Conservation (phyloP, 208 protist genomes). For the Acanthamoeba divionensis region DNA sequence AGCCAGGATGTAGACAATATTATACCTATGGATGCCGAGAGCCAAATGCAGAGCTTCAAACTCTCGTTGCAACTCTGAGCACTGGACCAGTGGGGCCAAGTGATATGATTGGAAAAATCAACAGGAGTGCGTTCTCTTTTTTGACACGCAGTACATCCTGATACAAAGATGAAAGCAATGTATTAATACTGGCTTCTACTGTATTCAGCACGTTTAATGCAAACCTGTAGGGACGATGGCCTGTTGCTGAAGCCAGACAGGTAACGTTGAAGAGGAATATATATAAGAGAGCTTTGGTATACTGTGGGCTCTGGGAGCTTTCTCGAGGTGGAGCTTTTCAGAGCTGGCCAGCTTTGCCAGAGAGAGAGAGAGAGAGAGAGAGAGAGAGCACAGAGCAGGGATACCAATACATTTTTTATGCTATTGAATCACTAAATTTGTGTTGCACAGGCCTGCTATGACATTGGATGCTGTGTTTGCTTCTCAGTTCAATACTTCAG, state of each 20-base stretch:
- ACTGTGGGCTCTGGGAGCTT: no score
- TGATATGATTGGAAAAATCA: slow-evolving; percentile 21
- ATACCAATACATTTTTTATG: no score
- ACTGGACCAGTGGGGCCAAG: slow-evolving; percentile 1
- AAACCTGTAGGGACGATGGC: not conserved
- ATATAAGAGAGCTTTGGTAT: no score
- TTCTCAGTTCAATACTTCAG: not conserved
- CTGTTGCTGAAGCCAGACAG: slow-evolving; percentile 37
- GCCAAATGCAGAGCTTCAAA: slow-evolving; percentile 29
- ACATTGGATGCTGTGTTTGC: not conserved
- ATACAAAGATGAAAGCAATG: not conserved
- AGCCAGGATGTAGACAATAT: not conserved
- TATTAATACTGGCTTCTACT: not conserved
- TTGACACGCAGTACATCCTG: not conserved
- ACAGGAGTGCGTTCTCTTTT: not conserved
- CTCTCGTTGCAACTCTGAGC: not conserved
- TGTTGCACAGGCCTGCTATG: not conserved
- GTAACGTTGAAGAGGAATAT: no score
- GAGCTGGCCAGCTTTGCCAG: no score
- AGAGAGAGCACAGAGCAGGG: no score
- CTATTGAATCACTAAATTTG: not conserved
- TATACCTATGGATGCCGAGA: not conserved
- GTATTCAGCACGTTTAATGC: slow-evolving; percentile 26
- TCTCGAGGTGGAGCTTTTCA: not conserved
- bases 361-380: no score